A percentile compares a stretch with the other conserved stretches of the same genome.
phyloP scores from a whole-genome alignment of 768 basidiomycete species.

The Russula foetens region DNA sequence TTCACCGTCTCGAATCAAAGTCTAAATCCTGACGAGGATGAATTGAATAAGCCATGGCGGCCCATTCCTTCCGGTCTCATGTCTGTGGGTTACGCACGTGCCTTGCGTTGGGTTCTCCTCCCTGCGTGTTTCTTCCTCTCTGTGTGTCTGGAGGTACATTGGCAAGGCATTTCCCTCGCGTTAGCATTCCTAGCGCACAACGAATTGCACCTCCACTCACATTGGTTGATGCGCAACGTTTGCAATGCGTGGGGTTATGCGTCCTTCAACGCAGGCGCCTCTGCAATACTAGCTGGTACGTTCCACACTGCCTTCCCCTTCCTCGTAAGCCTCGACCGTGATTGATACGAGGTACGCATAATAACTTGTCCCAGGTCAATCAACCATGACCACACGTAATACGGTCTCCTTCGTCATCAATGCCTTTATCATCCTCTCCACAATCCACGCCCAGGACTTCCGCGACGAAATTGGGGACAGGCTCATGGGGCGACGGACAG shows the following conservation, averaged over 20 bases:
- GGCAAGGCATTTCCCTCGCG: constrained; percentile 14
- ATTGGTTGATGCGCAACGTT: constrained; percentile 17
- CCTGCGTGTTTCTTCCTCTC: constrained; percentile 18
- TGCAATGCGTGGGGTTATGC: constrained; percentile 19
- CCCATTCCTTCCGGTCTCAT: constrained; percentile 24
- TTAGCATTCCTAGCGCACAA: constrained; percentile 20
- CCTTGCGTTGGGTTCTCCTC: constrained; percentile 22
- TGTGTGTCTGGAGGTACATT: constrained; percentile 4
- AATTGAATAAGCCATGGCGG: constrained; percentile 22
- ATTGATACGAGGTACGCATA: no score
- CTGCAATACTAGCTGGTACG: neutral
- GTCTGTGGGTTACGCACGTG: constrained; percentile 9
- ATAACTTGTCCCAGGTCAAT: neutral
- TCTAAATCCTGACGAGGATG: constrained; percentile 23
- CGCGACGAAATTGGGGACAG: constrained; percentile 28
- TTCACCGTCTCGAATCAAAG: constrained; percentile 26
- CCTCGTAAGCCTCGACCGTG: no score
- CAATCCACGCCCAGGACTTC: constrained; percentile 33
- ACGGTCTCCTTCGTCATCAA: constrained; percentile 22
- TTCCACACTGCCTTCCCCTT: neutral
- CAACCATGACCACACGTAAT: neutral
- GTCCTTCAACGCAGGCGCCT: constrained; percentile 24
- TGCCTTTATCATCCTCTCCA: constrained; percentile 27
- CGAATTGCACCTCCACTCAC: constrained; percentile 19
- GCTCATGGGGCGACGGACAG: constrained; percentile 25